Evolutionary conservation across 2,329 filamentous ascomycete species (phyloP).

Genomic region (Aspergillus spinulosporus): DNA sequence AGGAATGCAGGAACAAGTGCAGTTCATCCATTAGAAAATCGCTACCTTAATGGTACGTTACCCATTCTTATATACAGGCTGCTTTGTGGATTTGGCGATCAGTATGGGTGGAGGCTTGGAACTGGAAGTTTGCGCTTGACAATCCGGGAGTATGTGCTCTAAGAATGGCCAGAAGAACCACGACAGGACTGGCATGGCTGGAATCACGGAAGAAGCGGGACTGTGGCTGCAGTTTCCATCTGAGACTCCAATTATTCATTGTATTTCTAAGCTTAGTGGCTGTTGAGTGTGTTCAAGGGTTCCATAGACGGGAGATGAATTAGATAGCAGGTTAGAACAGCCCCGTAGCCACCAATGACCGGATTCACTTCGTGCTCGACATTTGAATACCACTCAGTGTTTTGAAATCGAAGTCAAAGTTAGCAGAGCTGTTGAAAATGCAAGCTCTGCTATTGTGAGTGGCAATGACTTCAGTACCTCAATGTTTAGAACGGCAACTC

Average conservation of each 20-base stretch:
- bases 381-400: conserved; percentile 15
- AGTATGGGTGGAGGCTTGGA: too few species aligned
- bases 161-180: too few species aligned
- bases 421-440: background rate
- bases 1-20: too few species aligned
- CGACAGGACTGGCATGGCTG: too few species aligned
- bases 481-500: conserved; percentile 14
- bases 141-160: too few species aligned
- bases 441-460: background rate
- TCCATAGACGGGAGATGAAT: conserved; percentile 12
- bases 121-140: too few species aligned
- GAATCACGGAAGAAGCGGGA: background rate
- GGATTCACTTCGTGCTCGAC: conserved; percentile 13
- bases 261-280: background rate
- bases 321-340: conserved; percentile 16
- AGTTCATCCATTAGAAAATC: too few species aligned
- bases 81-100: too few species aligned
- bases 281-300: background rate
- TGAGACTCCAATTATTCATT: background rate
- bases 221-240: background rate
- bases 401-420: conserved; percentile 8
- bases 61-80: too few species aligned
- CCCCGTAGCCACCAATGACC: conserved; percentile 15
- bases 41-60: too few species aligned
- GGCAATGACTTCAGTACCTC: background rate